Conservation (phyloP, 108 stramenopile genomes). For the Nitzschia sp. region DNA sequence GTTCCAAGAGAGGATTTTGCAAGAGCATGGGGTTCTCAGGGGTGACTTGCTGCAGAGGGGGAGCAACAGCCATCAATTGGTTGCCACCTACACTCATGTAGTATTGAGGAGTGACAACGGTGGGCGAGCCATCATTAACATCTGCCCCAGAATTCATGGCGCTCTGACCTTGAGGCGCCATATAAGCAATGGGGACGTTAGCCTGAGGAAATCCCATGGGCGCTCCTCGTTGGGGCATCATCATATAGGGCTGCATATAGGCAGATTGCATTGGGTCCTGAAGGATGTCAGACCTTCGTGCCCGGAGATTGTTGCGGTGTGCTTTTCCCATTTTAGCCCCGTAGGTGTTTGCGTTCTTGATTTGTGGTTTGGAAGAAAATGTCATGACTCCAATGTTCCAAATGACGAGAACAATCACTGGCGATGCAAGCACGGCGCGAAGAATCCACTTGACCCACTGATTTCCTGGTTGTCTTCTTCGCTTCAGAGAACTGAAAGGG, state of each 20-base stretch:
- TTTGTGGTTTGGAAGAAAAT: slow-evolving; percentile 18
- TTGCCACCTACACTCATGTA: slow-evolving; percentile 9
- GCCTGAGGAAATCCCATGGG: no score
- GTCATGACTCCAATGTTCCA: slow-evolving; percentile 36
- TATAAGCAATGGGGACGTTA: no score
- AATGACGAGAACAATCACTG: slow-evolving; percentile 36
- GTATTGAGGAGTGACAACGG: slow-evolving; percentile 5
- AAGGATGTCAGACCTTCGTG: neutral
- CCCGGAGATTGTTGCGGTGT: no score
- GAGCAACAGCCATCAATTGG: slow-evolving; percentile 13
- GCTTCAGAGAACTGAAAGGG: slow-evolving; percentile 27
- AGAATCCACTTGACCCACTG: slow-evolving; percentile 33
- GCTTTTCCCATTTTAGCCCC: slow-evolving; percentile 3
- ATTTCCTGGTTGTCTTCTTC: slow-evolving; percentile 19
- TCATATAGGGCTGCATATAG: slow-evolving; percentile 3
- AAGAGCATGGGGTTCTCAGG: neutral
- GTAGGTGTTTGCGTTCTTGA: slow-evolving; percentile 8
- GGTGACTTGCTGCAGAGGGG: neutral
- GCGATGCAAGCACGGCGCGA: slow-evolving; percentile 37
- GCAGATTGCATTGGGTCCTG: neutral
- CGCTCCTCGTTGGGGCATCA: slow-evolving; percentile 2
- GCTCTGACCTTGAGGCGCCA: neutral
- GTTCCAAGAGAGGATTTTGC: neutral
- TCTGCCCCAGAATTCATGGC: slow-evolving; percentile 9
- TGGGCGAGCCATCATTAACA: neutral